These are phyloP conservation scores for Sporothrix sp. DNA, from an alignment of 2,329 filamentous ascomycete genomes.

Conservation along the genomic window DNA sequence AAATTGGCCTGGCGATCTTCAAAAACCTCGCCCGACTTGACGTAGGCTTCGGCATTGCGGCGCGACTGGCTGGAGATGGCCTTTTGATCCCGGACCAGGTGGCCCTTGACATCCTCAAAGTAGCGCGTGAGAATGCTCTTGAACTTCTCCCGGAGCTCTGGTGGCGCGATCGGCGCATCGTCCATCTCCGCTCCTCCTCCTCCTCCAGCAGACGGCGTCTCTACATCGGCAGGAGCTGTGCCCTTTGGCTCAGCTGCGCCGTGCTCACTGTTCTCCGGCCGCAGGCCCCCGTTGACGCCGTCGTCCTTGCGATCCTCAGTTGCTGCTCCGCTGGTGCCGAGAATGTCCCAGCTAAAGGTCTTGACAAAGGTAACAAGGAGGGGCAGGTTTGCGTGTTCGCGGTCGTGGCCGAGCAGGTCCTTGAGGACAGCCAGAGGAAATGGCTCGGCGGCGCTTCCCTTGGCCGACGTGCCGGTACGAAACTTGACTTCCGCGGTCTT, in stretches of 20 bases:
- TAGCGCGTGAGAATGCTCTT: conserved; percentile 77
- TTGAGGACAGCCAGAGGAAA: conserved; percentile 97
- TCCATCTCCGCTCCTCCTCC: conserved; percentile 26
- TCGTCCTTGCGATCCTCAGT: conserved; percentile 79
- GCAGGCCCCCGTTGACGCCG: conserved; percentile 51
- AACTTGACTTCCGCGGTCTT: conserved; percentile 55
- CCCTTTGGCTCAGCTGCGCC: conserved; percentile 17
- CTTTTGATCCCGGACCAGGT: conserved; percentile 86
- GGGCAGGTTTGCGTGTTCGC: conserved; percentile 83
- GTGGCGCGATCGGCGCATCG: conserved; percentile 64
- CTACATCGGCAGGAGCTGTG: too few species aligned
- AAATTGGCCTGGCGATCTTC: conserved; percentile 94
- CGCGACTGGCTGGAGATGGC: conserved; percentile 76
- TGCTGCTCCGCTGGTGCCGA: conserved; percentile 61
- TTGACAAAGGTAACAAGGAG: conserved; percentile 93
- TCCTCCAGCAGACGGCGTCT: too few species aligned
- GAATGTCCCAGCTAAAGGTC: conserved; percentile 88
- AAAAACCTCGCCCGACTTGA: conserved; percentile 96
- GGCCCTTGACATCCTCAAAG: conserved; percentile 83
- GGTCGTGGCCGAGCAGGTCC: conserved; percentile 85
- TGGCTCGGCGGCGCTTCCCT: conserved; percentile 66
- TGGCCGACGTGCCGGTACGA: conserved; percentile 44
- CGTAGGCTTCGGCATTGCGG: conserved; percentile 94
- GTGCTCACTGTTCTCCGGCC: neutral
- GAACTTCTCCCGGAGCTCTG: conserved; percentile 77